Evolutionary conservation across 306 rosid species (phyloP), one percentile per base, ranked within the genome.

Genomic region (Cicer judaicum): DNA sequence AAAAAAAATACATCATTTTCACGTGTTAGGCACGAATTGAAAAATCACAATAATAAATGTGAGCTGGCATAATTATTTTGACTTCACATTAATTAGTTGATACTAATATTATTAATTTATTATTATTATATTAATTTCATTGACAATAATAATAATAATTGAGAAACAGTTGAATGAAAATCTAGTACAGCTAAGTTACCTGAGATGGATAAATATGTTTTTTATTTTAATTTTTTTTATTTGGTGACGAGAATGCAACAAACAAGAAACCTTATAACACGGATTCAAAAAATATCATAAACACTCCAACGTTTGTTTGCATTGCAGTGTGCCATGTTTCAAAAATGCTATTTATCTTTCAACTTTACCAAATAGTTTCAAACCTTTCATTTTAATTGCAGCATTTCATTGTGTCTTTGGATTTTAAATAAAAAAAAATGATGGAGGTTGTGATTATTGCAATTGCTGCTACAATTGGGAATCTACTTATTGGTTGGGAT

Each of bases 401-500:
- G 55, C 49, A 15, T 3, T 3, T 24, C 34, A 24, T 24, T 24
- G 34, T 24, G 34, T 24, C 34, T 24, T 24, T 24, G 34, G 34
- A 24, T 24, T 24, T 24, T 24, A 24, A 24, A 24, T 24, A 2
- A 16, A 72, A 13, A 41, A 81, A 69, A 3, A 94, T 88, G 95
- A 81, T 90, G 79, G 92, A 91, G 64, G 94, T 92, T 65, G 96
- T 92, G 74, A 74, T 92, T 62, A 87, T 94, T 53, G 97, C 99
- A 12, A 57, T 87, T 77, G 96, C 92, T 70, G 96, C 99, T 19
- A 93, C 99, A n/a, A 76, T 94, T 67, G 99, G 99, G 55, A 94
- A 90, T 75, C 79, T 92, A 12, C 84, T 94, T 16, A 79, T 88
- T 52, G 99, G 99, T 78, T 92, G 99, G 99, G 99, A 94, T 80